Conservation (phyloP, 2,329 filamentous ascomycete genomes). For the Diplodia seriata region DNA sequence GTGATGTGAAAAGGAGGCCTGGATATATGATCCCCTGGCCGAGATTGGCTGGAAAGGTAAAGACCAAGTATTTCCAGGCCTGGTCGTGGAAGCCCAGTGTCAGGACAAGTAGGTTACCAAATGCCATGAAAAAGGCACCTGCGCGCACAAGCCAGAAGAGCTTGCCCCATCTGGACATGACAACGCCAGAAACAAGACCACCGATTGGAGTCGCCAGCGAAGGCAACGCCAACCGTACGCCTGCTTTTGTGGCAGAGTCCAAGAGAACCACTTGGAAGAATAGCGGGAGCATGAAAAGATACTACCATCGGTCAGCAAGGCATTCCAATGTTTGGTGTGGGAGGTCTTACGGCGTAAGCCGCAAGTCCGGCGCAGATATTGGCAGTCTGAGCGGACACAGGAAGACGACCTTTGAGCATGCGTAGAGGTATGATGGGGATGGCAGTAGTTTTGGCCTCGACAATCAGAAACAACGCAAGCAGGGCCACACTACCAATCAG, state of each 20-base stretch:
- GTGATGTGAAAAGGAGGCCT: conserved; percentile 64
- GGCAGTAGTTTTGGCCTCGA: conserved; percentile 52
- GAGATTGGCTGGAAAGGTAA: conserved; percentile 55
- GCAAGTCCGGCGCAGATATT: conserved; percentile 68
- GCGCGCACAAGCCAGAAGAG: conserved; percentile 51
- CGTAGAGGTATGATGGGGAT: conserved; percentile 55
- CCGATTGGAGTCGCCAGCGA: conserved; percentile 55
- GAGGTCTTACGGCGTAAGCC: conserved; percentile 63
- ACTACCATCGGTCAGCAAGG: conserved; percentile 37
- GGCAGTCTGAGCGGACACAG: conserved; percentile 62
- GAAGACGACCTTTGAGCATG: conserved; percentile 63
- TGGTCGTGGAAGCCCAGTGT: conserved; percentile 52
- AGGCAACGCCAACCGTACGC: conserved; percentile 53
- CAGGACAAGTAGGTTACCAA: conserved; percentile 53
- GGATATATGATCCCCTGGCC: conserved; percentile 58
- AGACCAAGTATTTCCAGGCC: conserved; percentile 55
- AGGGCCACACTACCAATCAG: conserved; percentile 49
- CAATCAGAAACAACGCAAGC: conserved; percentile 47
- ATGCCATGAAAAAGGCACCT: conserved; percentile 53
- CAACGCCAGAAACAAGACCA: conserved; percentile 53
- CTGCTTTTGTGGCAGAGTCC: conserved; percentile 55
- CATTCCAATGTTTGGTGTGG: background rate
- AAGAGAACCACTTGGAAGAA: conserved; percentile 74
- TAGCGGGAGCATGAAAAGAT: conserved; percentile 57
- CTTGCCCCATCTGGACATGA: conserved; percentile 58